phyloP scores from a whole-genome alignment of 2,329 filamentous ascomycete genomes.

The Aspergillus transmontanensis region DNA sequence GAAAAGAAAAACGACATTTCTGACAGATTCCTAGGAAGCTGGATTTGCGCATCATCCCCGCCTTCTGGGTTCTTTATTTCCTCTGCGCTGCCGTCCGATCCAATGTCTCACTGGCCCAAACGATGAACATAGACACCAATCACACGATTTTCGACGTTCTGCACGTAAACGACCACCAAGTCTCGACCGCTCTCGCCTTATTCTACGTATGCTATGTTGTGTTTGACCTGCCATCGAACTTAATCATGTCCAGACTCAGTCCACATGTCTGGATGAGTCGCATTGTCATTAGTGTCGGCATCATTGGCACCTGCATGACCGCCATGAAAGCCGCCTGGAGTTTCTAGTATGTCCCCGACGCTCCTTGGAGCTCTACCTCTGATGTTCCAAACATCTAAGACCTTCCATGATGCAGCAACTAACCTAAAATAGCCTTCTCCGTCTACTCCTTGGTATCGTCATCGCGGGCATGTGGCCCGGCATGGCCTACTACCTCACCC shows the following conservation, averaged over 20 bases:
- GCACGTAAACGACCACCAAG: constrained; percentile 70
- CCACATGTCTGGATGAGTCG: constrained; percentile 90
- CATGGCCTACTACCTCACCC: constrained; percentile 88
- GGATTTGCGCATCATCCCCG: constrained; percentile 63
- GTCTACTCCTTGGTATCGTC: constrained; percentile 81
- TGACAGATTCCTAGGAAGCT: constrained; percentile 49
- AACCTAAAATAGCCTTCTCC: constrained; percentile 57
- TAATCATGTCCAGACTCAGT: constrained; percentile 82
- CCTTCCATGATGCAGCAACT: not conserved
- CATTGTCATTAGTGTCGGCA: constrained; percentile 82
- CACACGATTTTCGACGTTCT: constrained; percentile 81
- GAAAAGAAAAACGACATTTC: not conserved
- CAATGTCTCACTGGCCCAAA: constrained; percentile 91
- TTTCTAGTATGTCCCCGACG: constrained; percentile 62
- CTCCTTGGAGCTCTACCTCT: not conserved
- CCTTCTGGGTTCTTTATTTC: constrained; percentile 90
- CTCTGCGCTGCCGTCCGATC: constrained; percentile 88
- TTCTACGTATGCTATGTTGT: constrained; percentile 93
- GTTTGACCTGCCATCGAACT: constrained; percentile 85
- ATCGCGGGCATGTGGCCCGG: constrained; percentile 95
- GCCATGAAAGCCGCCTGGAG: constrained; percentile 83
- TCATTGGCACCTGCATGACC: constrained; percentile 81
- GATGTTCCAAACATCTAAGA: not conserved
- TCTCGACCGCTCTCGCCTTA: constrained; percentile 79
- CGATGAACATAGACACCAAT: constrained; percentile 73